Evolutionary conservation across 176 grass and related monocot species (phyloP).

Genomic region (Musa troglodytarum): DNA sequence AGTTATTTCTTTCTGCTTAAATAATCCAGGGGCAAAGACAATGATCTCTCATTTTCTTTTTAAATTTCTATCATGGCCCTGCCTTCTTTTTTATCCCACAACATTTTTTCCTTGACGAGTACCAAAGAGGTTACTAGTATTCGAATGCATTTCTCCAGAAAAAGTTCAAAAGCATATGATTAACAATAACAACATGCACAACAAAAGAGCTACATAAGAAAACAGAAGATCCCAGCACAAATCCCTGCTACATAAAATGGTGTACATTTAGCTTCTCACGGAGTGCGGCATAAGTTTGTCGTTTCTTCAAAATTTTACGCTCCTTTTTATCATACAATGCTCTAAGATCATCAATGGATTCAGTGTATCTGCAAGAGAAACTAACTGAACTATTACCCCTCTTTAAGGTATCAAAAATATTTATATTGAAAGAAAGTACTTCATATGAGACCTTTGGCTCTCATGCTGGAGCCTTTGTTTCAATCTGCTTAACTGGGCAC

Average conservation of each 20-base stretch:
- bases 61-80: too few relatives aligned
- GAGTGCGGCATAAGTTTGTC: conserved; percentile 58
- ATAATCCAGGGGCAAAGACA: too few relatives aligned
- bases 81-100: too few relatives aligned
- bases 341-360: conserved; percentile 79
- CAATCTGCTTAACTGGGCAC: conserved; percentile 57
- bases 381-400: not conserved
- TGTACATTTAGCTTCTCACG: conserved; percentile 78
- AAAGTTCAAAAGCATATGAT: too few relatives aligned
- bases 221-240: not conserved
- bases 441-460: conserved; percentile 56
- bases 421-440: not conserved
- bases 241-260: not conserved
- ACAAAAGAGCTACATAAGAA: not conserved
- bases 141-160: too few relatives aligned
- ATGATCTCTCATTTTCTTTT: too few relatives aligned
- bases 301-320: conserved; percentile 50
- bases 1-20: too few relatives aligned
- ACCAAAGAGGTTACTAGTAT: too few relatives aligned
- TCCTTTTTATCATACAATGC: conserved; percentile 52
- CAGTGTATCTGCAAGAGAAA: conserved; percentile 35
- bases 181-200: not conserved
- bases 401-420: not conserved
- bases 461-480: conserved; percentile 62
- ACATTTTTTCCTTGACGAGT: too few relatives aligned